A percentile compares a stretch with the other conserved stretches of the same genome.
phyloP scores from a whole-genome alignment of 495 filamentous ascomycete genomes.

The Bacidia rubella region DNA sequence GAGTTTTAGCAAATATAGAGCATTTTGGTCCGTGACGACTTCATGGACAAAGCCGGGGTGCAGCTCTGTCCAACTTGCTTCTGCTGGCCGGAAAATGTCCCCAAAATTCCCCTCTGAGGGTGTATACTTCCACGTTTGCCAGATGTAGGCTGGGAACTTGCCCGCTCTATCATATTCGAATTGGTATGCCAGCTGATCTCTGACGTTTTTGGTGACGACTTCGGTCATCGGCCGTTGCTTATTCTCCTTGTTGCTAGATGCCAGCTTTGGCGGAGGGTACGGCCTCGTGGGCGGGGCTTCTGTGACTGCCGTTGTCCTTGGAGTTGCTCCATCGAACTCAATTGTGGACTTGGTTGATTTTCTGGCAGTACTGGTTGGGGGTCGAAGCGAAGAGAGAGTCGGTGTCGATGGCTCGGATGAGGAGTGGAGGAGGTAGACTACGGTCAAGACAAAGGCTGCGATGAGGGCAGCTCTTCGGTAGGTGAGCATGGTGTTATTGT shows the following conservation, averaged over 20 bases:
- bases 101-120: constrained; percentile 68
- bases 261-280: constrained; percentile 28
- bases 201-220: constrained; percentile 48
- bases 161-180: constrained; percentile 80
- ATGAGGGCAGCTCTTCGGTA: constrained; percentile 60
- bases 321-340: constrained; percentile 12
- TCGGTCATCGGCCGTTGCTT: constrained; percentile 37
- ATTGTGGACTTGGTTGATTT: constrained; percentile 13
- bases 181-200: constrained; percentile 78
- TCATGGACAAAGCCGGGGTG: constrained; percentile 92
- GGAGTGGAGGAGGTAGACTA: constrained; percentile 57
- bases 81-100: constrained; percentile 58
- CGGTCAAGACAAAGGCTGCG: constrained; percentile 50
- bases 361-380: background rate
- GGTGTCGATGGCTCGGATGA: constrained; percentile 33
- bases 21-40: constrained; percentile 83
- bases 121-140: constrained; percentile 96
- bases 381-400: constrained; percentile 10
- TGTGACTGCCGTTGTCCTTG: constrained; percentile 12
- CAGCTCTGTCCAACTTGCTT: constrained; percentile 82
- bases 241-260: constrained; percentile 18
- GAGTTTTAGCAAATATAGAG: constrained; percentile 65
- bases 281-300: constrained; percentile 18
- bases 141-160: constrained; percentile 94
- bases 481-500: constrained; percentile 40